Conservation (phyloP, 257 asterid genomes). For the Dorcoceras hygrometricum region DNA sequence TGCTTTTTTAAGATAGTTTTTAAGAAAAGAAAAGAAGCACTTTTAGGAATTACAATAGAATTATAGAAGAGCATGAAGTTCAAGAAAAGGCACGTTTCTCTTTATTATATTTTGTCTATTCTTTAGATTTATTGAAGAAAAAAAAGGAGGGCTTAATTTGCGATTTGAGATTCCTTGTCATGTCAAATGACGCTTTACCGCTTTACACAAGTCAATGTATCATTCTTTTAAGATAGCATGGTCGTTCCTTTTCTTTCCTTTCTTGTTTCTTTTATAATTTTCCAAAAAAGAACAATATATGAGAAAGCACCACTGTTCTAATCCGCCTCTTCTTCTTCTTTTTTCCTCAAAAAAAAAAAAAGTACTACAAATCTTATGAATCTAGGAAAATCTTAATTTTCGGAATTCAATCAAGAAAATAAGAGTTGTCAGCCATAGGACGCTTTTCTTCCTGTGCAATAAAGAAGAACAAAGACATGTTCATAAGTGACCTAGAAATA, state of each 20-base stretch:
- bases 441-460: no score
- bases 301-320: background rate
- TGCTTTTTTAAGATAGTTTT: background rate
- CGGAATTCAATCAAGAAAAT: no score
- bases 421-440: no score
- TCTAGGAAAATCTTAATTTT: no score
- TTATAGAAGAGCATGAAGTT: background rate
- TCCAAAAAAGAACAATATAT: background rate
- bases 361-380: background rate
- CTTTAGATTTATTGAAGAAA: no score
- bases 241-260: background rate
- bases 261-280: background rate
- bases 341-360: no score
- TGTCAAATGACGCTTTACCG: background rate
- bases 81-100: background rate
- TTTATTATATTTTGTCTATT: background rate
- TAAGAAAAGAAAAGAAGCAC: background rate
- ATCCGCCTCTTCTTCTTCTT: background rate
- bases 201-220: constrained; percentile 15
- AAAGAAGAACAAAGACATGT: no score
- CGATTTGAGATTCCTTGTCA: background rate
- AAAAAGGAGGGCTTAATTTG: background rate
- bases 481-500: no score
- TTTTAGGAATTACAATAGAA: background rate
- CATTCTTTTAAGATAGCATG: constrained; percentile 2